These are phyloP conservation scores for Gossypium gossypioides DNA, from an alignment of 441 rosid species.

Conservation along the genomic window DNA sequence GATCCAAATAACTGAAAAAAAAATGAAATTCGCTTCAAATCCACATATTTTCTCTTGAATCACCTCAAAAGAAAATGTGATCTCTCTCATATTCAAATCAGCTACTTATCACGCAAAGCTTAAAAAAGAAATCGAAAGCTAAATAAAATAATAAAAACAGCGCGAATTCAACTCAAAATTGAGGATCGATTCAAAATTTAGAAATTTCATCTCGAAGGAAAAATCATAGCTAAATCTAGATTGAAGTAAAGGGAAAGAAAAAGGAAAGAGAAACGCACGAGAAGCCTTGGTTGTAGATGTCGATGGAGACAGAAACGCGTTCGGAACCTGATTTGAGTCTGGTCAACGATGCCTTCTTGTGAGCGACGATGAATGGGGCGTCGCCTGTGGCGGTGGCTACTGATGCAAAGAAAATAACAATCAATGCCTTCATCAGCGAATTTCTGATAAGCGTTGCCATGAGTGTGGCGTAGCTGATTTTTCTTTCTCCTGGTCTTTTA, in stretches of 20 bases:
- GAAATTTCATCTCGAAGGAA: background rate
- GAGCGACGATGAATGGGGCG: constrained; percentile 76
- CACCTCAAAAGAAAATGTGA: background rate
- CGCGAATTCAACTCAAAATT: background rate
- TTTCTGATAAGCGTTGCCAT: constrained; percentile 30
- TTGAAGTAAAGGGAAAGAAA: background rate
- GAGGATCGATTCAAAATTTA: background rate
- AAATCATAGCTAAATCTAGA: constrained; percentile 18
- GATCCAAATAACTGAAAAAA: background rate
- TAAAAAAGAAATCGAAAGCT: background rate
- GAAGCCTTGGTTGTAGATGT: constrained; percentile 82
- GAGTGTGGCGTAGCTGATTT: background rate
- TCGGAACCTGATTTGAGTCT: constrained; percentile 78
- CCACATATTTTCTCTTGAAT: background rate
- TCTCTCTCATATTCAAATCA: background rate
- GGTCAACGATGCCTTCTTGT: constrained; percentile 73
- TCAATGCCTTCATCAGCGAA: constrained; percentile 26
- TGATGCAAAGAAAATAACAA: constrained; percentile 36
- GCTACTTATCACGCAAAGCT: background rate
- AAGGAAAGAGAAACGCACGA: constrained; percentile 35
- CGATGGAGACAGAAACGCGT: constrained; percentile 18
- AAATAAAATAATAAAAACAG: background rate
- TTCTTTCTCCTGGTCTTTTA: too few relatives aligned
- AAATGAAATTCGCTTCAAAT: background rate
- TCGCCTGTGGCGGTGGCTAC: constrained; percentile 46